Evolutionary conservation across 2,329 filamentous ascomycete species (phyloP), one percentile per base, ranked within the genome.

Genomic region (Chrysosporium queenslandicum): DNA sequence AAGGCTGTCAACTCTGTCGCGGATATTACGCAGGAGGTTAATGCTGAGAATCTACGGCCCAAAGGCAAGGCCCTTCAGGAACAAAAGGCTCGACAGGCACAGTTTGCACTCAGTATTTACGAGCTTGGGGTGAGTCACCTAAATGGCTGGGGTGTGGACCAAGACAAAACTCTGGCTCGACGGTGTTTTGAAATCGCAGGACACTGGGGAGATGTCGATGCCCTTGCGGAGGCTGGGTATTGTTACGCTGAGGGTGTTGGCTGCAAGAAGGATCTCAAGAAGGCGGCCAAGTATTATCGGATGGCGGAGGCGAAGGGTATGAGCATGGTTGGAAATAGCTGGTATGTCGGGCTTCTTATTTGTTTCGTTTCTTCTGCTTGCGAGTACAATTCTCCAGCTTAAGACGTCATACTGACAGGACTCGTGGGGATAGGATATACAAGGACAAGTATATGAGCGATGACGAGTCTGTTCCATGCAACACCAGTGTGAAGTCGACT

Each of bases 251-350:
- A 97, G 66, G 92, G 90, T 7, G 76, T 95, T 50, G 92, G 92
- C 3, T 94, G 87, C 67, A 95, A 92, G 75, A 98, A 97, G 71
- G 87, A 97, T 65, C 74, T 96, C 65, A 96, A 89, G 74, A 96
- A 90, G 72, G 91, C 87, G 46, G 91, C 92, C 54, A 86, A 81
- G 56, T 88, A 92, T 63, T 97, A 97, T 67, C 83, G 92, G 20
- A 78, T 84, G 74, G 92, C 92, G 4, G 92, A 95, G 67, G 82
- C 85, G 21, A 92, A 92, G 70, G 92, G 92, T 5, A 90, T 96
- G 76, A 94, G 82, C 69, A 97, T 97, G 89, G 85, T 95, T 53
- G 92, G 92, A 52, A 97, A 97, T 67, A 96, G 89, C 75, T 98
- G 92, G 91, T 95, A 76, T 66, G 87, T 79, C n/a, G n/a, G n/a